A percentile compares a stretch with the other conserved stretches of the same genome.
These are phyloP conservation scores for Lathyrus tuberosus DNA, from an alignment of 306 rosid species.

Conservation along the genomic window DNA sequence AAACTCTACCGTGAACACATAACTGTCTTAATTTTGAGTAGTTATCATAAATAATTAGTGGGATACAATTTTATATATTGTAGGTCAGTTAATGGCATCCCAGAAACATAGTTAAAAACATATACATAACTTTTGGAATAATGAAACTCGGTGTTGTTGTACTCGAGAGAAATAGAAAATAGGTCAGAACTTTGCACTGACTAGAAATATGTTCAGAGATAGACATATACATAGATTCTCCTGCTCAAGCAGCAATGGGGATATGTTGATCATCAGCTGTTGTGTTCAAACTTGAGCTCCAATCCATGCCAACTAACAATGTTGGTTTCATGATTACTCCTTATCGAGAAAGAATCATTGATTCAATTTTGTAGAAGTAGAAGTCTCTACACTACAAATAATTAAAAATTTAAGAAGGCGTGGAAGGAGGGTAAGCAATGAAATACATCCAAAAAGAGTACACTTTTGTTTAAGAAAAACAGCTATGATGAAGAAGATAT, in stretches of 20 bases:
- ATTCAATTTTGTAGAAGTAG: conserved; percentile 24
- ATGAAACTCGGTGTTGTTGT: conserved; percentile 10
- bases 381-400: conserved; percentile 4
- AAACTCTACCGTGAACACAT: neutral
- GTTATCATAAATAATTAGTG: conserved; percentile 18
- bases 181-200: neutral
- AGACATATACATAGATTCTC: conserved; percentile 12
- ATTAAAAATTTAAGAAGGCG: neutral
- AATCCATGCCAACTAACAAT: conserved; percentile 42
- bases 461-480: conserved; percentile 19
- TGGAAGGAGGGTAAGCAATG: conserved; percentile 1
- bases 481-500: conserved; percentile 7
- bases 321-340: conserved; percentile 49
- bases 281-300: conserved; percentile 29
- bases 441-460: neutral
- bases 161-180: conserved; percentile 11
- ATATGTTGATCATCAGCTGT: conserved; percentile 38
- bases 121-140: conserved; percentile 14
- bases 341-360: conserved; percentile 43
- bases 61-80: conserved; percentile 7
- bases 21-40: conserved; percentile 8
- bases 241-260: conserved; percentile 35
- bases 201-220: neutral
- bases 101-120: conserved; percentile 9
- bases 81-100: neutral